Evolutionary conservation across 768 basidiomycete species (phyloP).

Genomic region (Trametes meyenii): DNA sequence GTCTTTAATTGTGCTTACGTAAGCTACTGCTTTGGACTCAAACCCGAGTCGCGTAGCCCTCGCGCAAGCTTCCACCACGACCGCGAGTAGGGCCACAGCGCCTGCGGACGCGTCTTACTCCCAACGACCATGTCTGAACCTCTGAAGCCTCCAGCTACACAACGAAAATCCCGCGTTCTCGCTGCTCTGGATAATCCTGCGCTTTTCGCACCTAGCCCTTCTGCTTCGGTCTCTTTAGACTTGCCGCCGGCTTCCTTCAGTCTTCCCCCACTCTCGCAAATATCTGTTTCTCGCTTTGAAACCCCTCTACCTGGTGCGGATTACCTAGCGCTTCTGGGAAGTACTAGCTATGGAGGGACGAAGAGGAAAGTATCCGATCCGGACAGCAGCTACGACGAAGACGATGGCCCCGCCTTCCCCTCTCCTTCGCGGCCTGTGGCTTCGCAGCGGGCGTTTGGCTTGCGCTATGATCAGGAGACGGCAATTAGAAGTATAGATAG

Average conservation of each 20-base stretch:
- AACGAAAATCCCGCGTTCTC: conserved; percentile 23
- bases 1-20: too few species aligned
- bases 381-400: conserved; percentile 1
- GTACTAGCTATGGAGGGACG: not conserved
- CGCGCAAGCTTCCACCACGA: too few species aligned
- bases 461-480: conserved; percentile 55
- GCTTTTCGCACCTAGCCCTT: conserved; percentile 5
- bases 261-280: not conserved
- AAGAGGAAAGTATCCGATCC: conserved; percentile 7
- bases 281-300: not conserved
- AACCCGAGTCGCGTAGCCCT: too few species aligned
- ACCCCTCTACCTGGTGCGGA: not conserved
- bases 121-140: conserved; percentile 14
- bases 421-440: not conserved
- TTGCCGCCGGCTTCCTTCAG: conserved; percentile 16
- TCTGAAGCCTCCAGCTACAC: conserved; percentile 9
- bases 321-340: not conserved
- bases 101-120: too few species aligned
- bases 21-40: too few species aligned
- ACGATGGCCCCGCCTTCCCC: not conserved
- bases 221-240: not conserved
- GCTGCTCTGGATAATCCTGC: conserved; percentile 28
- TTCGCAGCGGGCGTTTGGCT: conserved; percentile 37
- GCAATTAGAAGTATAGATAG: conserved; percentile 54
- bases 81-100: too few species aligned